Conservation (phyloP, 2,329 filamentous ascomycete genomes). For the Fusarium miscanthi region DNA sequence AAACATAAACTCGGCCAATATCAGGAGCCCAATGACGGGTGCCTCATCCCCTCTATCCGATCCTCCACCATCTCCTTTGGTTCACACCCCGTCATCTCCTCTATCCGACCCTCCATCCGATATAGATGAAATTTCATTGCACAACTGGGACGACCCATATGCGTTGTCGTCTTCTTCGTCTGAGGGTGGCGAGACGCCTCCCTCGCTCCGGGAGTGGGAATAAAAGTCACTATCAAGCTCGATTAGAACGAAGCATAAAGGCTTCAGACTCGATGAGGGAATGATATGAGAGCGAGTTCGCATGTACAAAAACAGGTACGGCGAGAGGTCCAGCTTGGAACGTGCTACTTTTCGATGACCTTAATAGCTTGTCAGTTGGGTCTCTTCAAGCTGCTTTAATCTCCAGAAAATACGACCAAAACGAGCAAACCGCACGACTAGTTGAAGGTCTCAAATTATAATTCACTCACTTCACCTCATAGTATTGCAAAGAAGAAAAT, state of each 20-base stretch:
- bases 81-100: background rate
- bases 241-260: background rate
- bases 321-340: background rate
- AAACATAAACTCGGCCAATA: background rate
- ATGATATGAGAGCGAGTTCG: background rate
- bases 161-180: slow-evolving; percentile 34
- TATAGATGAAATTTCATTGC: background rate
- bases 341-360: background rate
- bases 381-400: background rate
- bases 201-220: slow-evolving; percentile 2
- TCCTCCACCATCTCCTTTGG: background rate
- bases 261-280: background rate
- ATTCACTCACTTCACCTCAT: background rate
- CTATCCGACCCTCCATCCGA: background rate
- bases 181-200: slow-evolving; percentile 27
- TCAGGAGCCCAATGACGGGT: background rate
- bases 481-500: background rate
- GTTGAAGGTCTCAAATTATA: background rate
- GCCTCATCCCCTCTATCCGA: background rate
- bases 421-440: background rate
- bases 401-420: background rate
- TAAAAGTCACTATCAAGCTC: background rate
- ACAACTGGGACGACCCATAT: slow-evolving; percentile 4
- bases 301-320: background rate
- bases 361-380: background rate